These are phyloP conservation scores for Geosmithia flava DNA, from an alignment of 2,329 filamentous ascomycete species.

Conservation along the genomic window DNA sequence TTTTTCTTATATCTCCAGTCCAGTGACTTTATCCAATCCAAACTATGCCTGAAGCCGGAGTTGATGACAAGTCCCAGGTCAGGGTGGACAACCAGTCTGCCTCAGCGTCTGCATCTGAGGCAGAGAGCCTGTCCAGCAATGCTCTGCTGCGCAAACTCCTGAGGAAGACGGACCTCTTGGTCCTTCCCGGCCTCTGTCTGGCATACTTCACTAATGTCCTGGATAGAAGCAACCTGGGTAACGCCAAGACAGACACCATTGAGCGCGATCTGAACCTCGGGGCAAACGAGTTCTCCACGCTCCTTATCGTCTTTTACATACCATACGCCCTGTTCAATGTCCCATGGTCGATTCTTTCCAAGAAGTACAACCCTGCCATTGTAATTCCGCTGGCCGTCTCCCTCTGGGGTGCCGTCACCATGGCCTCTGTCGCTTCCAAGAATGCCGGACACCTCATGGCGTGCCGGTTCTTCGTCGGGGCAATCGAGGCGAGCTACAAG, in stretches of 20 bases:
- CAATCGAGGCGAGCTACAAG: constrained; percentile 33
- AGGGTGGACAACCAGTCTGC: background rate
- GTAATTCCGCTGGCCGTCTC: constrained; percentile 14
- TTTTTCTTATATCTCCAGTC: too few relatives aligned
- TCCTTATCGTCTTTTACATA: constrained; percentile 19
- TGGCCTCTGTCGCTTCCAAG: constrained; percentile 12
- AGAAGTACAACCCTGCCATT: constrained; percentile 12
- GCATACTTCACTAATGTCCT: constrained; percentile 3
- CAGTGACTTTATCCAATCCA: too few relatives aligned
- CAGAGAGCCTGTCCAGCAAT: background rate
- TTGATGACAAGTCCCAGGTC: background rate
- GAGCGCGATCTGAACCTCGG: constrained; percentile 31
- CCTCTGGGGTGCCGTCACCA: constrained; percentile 12
- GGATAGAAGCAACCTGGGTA: constrained; percentile 23
- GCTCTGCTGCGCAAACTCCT: constrained; percentile 2
- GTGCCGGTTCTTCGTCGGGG: constrained; percentile 24
- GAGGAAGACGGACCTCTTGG: constrained; percentile 7
- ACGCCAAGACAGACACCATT: constrained; percentile 34
- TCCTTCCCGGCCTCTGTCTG: constrained; percentile 6
- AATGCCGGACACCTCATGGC: constrained; percentile 29
- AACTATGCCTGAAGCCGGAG: background rate
- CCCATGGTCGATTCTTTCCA: constrained; percentile 10
- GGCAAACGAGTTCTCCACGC: constrained; percentile 25
- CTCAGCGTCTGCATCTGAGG: background rate
- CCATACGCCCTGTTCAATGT: constrained; percentile 14